phyloP scores from a whole-genome alignment of 2,329 filamentous ascomycete species.

The Alternaria arborescens region DNA sequence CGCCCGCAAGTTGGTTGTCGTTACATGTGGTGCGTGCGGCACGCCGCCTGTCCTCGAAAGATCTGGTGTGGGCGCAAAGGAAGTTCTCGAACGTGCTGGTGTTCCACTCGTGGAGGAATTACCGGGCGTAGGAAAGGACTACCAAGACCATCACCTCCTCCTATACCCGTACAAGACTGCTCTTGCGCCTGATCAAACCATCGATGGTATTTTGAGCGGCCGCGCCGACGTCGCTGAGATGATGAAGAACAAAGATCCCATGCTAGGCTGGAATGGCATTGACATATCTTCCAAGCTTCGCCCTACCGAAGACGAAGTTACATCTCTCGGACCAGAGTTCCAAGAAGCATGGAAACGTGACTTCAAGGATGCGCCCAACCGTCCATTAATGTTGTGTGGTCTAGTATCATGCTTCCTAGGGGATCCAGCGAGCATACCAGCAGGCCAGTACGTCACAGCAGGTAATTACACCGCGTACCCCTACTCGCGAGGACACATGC shows the following conservation, averaged over 20 bases:
- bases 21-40: conserved; percentile 61
- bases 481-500: conserved; percentile 67
- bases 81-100: conserved; percentile 59
- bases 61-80: conserved; percentile 66
- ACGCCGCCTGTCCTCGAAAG: conserved; percentile 67
- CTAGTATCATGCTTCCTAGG: conserved; percentile 46
- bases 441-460: conserved; percentile 62
- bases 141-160: conserved; percentile 68
- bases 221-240: conserved; percentile 57
- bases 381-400: conserved; percentile 60
- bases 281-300: conserved; percentile 67
- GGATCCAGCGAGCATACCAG: conserved; percentile 42
- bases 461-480: conserved; percentile 67
- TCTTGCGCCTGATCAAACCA: conserved; percentile 58
- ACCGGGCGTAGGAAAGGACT: conserved; percentile 69
- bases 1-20: conserved; percentile 65
- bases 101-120: conserved; percentile 65
- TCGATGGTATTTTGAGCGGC: conserved; percentile 64
- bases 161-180: conserved; percentile 62
- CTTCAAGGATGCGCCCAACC: conserved; percentile 58
- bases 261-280: conserved; percentile 66
- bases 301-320: conserved; percentile 62
- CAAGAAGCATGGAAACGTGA: conserved; percentile 64
- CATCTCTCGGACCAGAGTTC: conserved; percentile 63
- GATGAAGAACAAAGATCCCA: conserved; percentile 58